Base-by-base conservation (phyloP, 108 stramenopile species). In the Fragilaria crotonensis region DNA sequence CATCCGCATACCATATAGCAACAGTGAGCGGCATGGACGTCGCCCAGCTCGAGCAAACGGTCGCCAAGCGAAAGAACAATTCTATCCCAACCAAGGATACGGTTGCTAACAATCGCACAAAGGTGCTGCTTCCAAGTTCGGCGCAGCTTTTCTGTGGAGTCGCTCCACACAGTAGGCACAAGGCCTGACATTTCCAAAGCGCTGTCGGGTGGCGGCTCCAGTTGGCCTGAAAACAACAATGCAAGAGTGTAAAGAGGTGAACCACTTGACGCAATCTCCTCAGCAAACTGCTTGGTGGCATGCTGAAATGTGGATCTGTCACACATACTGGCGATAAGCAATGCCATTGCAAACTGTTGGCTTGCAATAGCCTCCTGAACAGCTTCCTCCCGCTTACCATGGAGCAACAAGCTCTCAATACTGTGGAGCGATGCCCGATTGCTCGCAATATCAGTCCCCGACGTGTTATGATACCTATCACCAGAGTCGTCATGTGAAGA, bases 1-100 rank as follows among this genome's bases (percentile, higher is more conserved):
- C 70, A 67, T 5, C 82, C 85, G 49, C 80, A 79, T 5, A 91
- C 84, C 66, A 94, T 81, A 73, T 84, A 89, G 57, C 93, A 94
- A 57, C 87, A 80, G 63, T 94, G 93, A 50, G 87, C 87, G 23
- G 78, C 81, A 36, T 70, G 52, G 20, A 74, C 68, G 3, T 73
- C 52, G 19, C 75, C 86, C 23, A 81, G 49, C 54, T 87, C 70
- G 18, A 59, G 60, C 25, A 94, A 73, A 31, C 76, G 51, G 60
- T 91, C 89, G 27, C 89, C 93, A 4, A 94, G 76, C 22, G 89
- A 71, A 20, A 85, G 50, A 4, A 85, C 85, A 46, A 90, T 63
- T 4, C 55, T 55, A 7, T 88, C 84, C 88, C 92, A 94, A 7
- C 88, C 88, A 4, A 49, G 30, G 9, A 67, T 83, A 20, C 80